Evolutionary conservation across 164 flowering plant genomes (phyloP).

Genomic region (Vitis riparia): DNA sequence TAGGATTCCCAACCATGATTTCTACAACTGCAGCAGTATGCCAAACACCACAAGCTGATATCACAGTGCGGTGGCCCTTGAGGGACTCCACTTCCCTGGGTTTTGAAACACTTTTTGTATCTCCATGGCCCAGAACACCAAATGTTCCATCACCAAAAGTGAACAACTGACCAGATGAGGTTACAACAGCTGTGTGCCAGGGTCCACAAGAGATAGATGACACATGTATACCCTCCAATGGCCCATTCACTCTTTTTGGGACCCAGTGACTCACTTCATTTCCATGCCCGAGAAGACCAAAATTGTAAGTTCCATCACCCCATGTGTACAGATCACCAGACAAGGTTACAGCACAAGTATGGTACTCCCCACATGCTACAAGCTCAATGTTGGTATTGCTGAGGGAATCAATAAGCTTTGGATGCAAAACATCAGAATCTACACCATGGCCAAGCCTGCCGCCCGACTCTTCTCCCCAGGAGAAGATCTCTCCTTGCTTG

Average conservation of each 20-base stretch:
- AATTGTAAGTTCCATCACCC: slow-evolving; percentile 93
- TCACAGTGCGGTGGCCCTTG: slow-evolving; percentile 90
- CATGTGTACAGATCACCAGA: slow-evolving; percentile 97
- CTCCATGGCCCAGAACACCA: slow-evolving; percentile 98
- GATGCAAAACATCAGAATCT: slow-evolving; percentile 89
- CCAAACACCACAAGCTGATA: slow-evolving; percentile 99
- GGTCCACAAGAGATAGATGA: slow-evolving; percentile 95
- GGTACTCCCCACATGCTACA: slow-evolving; percentile 95
- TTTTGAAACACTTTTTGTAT: slow-evolving; percentile 68
- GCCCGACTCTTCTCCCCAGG: slow-evolving; percentile 98
- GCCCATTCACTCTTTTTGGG: slow-evolving; percentile 92
- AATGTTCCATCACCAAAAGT: slow-evolving; percentile 99
- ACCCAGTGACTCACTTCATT: slow-evolving; percentile 97
- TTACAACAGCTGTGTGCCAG: slow-evolving; percentile 98
- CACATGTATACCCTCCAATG: slow-evolving; percentile 92
- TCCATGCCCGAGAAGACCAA: slow-evolving; percentile 93
- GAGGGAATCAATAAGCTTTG: slow-evolving; percentile 91
- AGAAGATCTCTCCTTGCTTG: slow-evolving; percentile 93
- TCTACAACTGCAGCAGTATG: slow-evolving; percentile 99
- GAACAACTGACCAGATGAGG: slow-evolving; percentile 92
- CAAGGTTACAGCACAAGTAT: slow-evolving; percentile 95
- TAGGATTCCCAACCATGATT: slow-evolving; percentile 93
- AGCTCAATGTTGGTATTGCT: slow-evolving; percentile 78
- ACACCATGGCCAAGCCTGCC: slow-evolving; percentile 99
- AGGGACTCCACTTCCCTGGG: slow-evolving; percentile 98